Evolutionary conservation across 495 filamentous ascomycete genomes (phyloP), one percentile per base, ranked within the genome.

Genomic region (Chaetomidium leptoderma): DNA sequence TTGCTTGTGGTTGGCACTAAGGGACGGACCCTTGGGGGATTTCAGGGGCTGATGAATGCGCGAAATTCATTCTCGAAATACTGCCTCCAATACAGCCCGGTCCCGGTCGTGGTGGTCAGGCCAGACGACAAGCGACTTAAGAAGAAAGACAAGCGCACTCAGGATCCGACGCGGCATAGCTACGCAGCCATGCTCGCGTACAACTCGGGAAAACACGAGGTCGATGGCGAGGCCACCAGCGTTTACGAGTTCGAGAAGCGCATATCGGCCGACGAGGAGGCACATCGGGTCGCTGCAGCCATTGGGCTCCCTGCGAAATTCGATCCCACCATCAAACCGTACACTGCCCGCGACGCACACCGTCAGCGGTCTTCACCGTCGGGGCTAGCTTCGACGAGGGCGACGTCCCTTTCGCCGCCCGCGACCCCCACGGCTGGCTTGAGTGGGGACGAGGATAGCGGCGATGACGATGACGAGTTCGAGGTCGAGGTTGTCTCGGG

Each of bases 41-140:
- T 97, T 29, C 91, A 96, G 72, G 88, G 89, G 44, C 80, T 97
- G n/a, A 80, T 97, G 27, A 88, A 87, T 14, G 78, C 78, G 43
- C 76, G 79, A 29, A 93, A 90, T 61, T 96, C 91, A 0, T 91
- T 97, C 54, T 96, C 91, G 27, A 96, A 97, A 66, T 98, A 95
- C 75, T 97, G 93, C 63, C 80, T 97, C 13, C 92, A 97, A 68
- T 89, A 95, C 71, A 96, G 90, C 8, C 93, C 93, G 1, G 89
- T 98, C 19, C 93, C 93, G n/a, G 92, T 97, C 2, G 90, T 97
- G 35, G 95, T 98, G 30, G 93, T 97, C 36, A 84, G 93, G 2
- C 92, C 93, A 46, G 87, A 86, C 26, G 84, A 89, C 51, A 95
- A 97, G 74, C 87, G 93, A 6, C 81, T 86, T 62, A 96, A 95